These are phyloP conservation scores for Monilinia vaccinii-corymbosi DNA, from an alignment of 2,329 filamentous ascomycete genomes.

Conservation along the genomic window DNA sequence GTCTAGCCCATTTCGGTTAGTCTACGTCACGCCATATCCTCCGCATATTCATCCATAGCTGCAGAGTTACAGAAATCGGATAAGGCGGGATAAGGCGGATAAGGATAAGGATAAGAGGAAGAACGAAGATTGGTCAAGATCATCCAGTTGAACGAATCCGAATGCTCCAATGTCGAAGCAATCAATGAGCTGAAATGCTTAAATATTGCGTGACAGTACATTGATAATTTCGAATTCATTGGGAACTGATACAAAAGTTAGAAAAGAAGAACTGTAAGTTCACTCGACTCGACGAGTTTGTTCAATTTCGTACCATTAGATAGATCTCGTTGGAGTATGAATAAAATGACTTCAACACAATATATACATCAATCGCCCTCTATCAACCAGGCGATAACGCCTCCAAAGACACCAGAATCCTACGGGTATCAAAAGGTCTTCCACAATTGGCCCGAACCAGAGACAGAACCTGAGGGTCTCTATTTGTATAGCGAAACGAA, in stretches of 20 bases:
- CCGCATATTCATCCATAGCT: neutral
- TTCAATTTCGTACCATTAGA: neutral
- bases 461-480: constrained; percentile 15
- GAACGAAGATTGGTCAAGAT: neutral
- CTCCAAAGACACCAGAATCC: constrained; percentile 18
- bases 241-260: neutral
- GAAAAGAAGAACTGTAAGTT: too few relatives aligned
- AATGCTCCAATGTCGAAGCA: neutral
- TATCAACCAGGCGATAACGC: constrained; percentile 16
- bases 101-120: too few relatives aligned
- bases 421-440: constrained; percentile 12
- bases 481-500: neutral
- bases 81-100: too few relatives aligned
- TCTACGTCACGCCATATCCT: neutral
- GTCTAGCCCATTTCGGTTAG: neutral
- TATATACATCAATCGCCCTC: constrained; percentile 17
- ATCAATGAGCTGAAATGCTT: neutral
- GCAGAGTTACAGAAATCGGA: neutral
- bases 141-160: neutral
- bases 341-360: neutral
- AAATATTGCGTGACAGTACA: constrained; percentile 3
- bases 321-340: too few relatives aligned
- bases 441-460: constrained; percentile 22
- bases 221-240: neutral
- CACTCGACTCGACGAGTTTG: too few relatives aligned